Evolutionary conservation across 805 yeast genomes (phyloP), one percentile per base, ranked within the genome.

Genomic region (Jamesozyma lodderae): DNA sequence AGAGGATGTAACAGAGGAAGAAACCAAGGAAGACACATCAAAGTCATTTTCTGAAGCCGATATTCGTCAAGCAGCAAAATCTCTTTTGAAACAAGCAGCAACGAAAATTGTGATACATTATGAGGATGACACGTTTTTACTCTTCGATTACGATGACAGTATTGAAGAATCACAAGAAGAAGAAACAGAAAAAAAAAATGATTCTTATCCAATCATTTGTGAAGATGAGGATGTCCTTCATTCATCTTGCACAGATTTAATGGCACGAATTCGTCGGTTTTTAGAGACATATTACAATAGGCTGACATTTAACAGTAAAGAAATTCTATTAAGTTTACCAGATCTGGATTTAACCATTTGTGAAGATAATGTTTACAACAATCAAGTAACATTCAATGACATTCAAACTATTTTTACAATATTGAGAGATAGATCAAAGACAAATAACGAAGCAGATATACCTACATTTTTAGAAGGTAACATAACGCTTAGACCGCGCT

Each of bases 341-440:
- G 45, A 48, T n/a, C 43, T 60, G 17, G 62, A 59, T 38, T 30
- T 60, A n/a, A 44, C 43, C 2, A 38, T 59, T 9, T 52, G 51
- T 34, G 65, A 60, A 36, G 65, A 60, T 38, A 60, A 60, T 37
- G 38, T 48, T 9, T 59, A 57, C 38, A 58, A 58, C 37, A 51
- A 52, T 29, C 55, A 53, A 21, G 47, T 59, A 11, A 42, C 60
- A 6, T 48, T 60, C 33, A 49, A 48, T 23, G 65, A 60, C 36
- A 43, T 60, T 17, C 40, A 48, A 13, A 54, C 61, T 0, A 55
- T 60, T 11, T 60, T 53, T 35, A 49, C 45, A n/a, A 50, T 55
- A 14, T 35, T 60, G 16, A 47, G 41, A 27, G 49, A 48, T 18
- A 51, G 60, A 32, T 59, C 63, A 1, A 33, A 44, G 8, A 35